Conservation (phyloP, 2,329 filamentous ascomycete species). For the Ilyonectria mors-panacis region DNA sequence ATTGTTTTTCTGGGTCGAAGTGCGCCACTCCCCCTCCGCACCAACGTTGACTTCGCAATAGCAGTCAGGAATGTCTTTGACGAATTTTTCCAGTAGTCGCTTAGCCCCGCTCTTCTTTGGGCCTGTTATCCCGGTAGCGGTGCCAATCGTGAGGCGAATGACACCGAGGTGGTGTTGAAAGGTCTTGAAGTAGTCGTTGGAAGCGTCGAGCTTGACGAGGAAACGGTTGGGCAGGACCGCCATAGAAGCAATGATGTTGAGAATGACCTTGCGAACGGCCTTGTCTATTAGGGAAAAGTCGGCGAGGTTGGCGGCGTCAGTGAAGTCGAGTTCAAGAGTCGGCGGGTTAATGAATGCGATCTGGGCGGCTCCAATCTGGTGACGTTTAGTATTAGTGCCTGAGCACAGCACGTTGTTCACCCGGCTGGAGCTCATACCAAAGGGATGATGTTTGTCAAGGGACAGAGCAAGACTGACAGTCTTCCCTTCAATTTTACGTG, state of each 20-base stretch:
- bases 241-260: constrained; percentile 44
- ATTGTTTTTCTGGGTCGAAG: constrained; percentile 44
- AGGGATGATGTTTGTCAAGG: constrained; percentile 43
- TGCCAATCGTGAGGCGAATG: constrained; percentile 42
- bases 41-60: constrained; percentile 44
- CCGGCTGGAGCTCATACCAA: constrained; percentile 33
- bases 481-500: constrained; percentile 44
- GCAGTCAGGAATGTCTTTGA: constrained; percentile 46
- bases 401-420: neutral
- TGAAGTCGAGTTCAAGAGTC: constrained; percentile 44
- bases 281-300: constrained; percentile 44
- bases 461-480: constrained; percentile 41
- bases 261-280: constrained; percentile 44
- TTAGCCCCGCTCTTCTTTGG: constrained; percentile 45
- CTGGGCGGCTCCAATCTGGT: constrained; percentile 46
- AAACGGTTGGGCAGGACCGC: constrained; percentile 48
- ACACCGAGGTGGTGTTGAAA: constrained; percentile 45
- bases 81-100: constrained; percentile 38
- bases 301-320: constrained; percentile 45
- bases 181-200: constrained; percentile 49
- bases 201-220: constrained; percentile 44
- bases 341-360: constrained; percentile 47
- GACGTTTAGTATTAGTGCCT: neutral
- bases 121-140: constrained; percentile 40
- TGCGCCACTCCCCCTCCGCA: constrained; percentile 45